Evolutionary conservation across 2,329 filamentous ascomycete species (phyloP), one percentile per base, ranked within the genome.

Genomic region (Fusarium napiforme): DNA sequence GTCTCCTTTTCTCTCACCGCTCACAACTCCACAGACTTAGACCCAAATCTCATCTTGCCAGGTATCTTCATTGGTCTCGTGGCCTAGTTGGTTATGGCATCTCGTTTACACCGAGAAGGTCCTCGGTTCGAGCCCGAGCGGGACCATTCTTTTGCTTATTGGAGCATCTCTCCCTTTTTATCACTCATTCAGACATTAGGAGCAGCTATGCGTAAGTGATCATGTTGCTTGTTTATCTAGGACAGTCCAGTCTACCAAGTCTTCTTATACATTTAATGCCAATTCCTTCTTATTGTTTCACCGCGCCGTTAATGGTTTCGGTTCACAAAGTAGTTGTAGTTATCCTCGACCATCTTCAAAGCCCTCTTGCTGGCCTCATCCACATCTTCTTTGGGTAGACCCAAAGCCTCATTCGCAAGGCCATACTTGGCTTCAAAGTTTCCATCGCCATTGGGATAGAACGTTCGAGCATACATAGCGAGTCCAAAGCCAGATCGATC

Each of bases 381-480:
- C 50, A 92, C 70, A 47, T 86, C 84, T 79, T 92, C 91, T 69
- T 87, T 81, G 0, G 87, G 86, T 76, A 93, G 79, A 0, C 85
- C 88, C n/a, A 93, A 79, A 9, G 82, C 73, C 19, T 86, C 84
- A 69, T 93, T 93, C 6, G 72, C 78, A 19, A 81, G 63, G 2
- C 77, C 78, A 18, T 80, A 40, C 40, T 81, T 81, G 58, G 82
- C 84, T 40, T 79, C 82, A 63, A 86, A 85, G 69, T 85, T 83
- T 10, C 86, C 81, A 16, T 81, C 74, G 6, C 79, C 79, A 9
- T 80, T 77, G 1, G 84, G 82, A 63, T 81, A 88, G 74, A 92
- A 93, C 2, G 83, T 80, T 7, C 88, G 81, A 0, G 87, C 79
- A 74, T 92, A 93, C 76, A 93, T 83, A 66, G 85, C 59, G 74